Evolutionary conservation across 1,139 yeast species (phyloP).

Genomic region (Lodderomyces orthopsilosis): DNA sequence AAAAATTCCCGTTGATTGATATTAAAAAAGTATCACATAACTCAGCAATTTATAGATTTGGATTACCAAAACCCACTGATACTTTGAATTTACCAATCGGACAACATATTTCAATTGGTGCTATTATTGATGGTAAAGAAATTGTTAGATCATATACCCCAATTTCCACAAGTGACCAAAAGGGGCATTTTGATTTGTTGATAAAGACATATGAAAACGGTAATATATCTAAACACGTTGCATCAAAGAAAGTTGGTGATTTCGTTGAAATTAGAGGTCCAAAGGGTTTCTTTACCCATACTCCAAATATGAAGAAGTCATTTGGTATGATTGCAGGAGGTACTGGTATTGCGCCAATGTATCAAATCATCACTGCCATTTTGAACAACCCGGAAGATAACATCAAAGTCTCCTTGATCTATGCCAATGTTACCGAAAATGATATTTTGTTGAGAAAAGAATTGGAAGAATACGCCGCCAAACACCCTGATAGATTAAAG

Average conservation of each 20-base stretch:
- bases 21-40: constrained; percentile 79
- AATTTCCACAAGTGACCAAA: constrained; percentile 77
- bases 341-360: constrained; percentile 93
- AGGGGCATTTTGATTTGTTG: constrained; percentile 85
- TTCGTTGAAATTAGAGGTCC: constrained; percentile 71
- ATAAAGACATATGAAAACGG: constrained; percentile 94
- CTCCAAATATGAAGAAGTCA: constrained; percentile 75
- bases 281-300: constrained; percentile 85
- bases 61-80: constrained; percentile 72
- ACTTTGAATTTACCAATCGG: constrained; percentile 91
- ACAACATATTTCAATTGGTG: constrained; percentile 82
- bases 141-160: constrained; percentile 93
- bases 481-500: constrained; percentile 72
- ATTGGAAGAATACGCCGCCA: constrained; percentile 61
- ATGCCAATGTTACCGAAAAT: constrained; percentile 72
- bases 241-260: constrained; percentile 54
- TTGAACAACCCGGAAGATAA: constrained; percentile 75
- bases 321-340: constrained; percentile 94
- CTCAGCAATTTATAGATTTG: constrained; percentile 82
- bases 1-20: constrained; percentile 78
- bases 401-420: constrained; percentile 76
- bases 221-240: constrained; percentile 76
- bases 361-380: constrained; percentile 73
- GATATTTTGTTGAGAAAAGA: constrained; percentile 80
- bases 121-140: constrained; percentile 67